Evolutionary conservation across 2,329 filamentous ascomycete species (phyloP), one percentile per base, ranked within the genome.

Genomic region (Trichoderma oligosporum): DNA sequence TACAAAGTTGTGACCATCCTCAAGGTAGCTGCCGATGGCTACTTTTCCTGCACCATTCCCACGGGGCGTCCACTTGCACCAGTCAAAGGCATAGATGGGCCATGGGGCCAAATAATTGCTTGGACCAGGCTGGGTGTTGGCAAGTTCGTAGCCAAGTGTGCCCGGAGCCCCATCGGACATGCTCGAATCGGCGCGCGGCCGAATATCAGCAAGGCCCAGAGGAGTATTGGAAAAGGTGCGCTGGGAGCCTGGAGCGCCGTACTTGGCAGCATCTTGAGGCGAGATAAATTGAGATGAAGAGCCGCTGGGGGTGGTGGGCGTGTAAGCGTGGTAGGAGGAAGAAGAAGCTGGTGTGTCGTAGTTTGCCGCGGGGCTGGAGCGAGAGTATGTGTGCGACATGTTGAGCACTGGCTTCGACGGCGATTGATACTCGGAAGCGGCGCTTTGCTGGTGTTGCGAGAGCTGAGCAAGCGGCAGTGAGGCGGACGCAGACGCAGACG

Each of bases 1-100:
- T 78, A 96, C 91, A 78, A 95, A 99, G 71, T 99, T 99, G 76
- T 99, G 94, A 5, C 92, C 93, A 73, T 99, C 94, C 74, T 99
- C 94, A 51, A 97, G 77, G 71, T 97, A 97, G 76, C 94, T 99
- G 59, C 93, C 94, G 36, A 99, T 81, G 11, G 94, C 94, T 65
- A 99, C 82, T 74, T 97, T 97, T 36, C 94, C 94, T 3, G 90
- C 91, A 61, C 89, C 86, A 63, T 86, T 86, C 66, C 74, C 85
- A 67, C 91, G 84, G 2, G 93, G 86, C 14, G 89, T 85, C 93
- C 94, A 99, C 74, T 99, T 99, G 78, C 94, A 99, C 94, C 94
- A 99, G 75, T 99, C 94, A 67, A 96, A 93, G 11, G 94, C 93
- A 71, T 97, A 99, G 56, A 96, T 86, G 12, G 91, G 88, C 91